Evolutionary conservation across 495 filamentous ascomycete genomes (phyloP), one percentile per base, ranked within the genome.

Genomic region (Trichoderma parareesei): DNA sequence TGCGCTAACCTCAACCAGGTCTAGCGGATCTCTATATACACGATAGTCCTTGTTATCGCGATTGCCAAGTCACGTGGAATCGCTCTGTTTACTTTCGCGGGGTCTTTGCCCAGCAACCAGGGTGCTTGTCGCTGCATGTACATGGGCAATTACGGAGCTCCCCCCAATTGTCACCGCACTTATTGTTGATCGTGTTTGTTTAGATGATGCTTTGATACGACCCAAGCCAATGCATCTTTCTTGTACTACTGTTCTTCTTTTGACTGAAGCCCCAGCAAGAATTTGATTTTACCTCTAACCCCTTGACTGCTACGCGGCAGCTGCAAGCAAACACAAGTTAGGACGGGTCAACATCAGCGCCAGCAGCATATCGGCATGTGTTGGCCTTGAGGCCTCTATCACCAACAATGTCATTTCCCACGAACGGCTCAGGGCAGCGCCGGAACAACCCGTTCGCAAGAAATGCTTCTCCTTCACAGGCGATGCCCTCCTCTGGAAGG

Each of bases 371-470:
- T 37, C 53, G 53, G 20, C 37, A 57, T 57, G 53, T 14, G 53
- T 37, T 37, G 53, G 53, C 9, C 27, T 38, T 27, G 60, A 38
- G 18, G n/a, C 35, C 37, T 40, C 13, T 11, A 61, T 18, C 6
- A 38, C 33, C 38, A 48, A 65, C 37, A 69, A 77, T 77, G 75
- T 81, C 80, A 66, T 75, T 74, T 59, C 74, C 68, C 63, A 71
- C 71, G 38, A 72, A 71, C 60, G 68, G 66, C 18, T 85, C 83
- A 70, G 71, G 71, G 38, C 62, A 64, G 65, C 68, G 66, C 44
- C 88, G 91, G 67, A 89, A 86, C 71, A 93, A 88, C 78, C 89
- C 89, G 5, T 95, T 96, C 72, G 76, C 84, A 80, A 75, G 86
- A 68, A 80, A 77, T 65, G 71, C 77, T 65, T 86, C 90, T 3